Percentiles rank a stretch among this genome's conserved stretches.
Conservation (phyloP, 176 grass and related monocot species). For the Stipa capillata region DNA sequence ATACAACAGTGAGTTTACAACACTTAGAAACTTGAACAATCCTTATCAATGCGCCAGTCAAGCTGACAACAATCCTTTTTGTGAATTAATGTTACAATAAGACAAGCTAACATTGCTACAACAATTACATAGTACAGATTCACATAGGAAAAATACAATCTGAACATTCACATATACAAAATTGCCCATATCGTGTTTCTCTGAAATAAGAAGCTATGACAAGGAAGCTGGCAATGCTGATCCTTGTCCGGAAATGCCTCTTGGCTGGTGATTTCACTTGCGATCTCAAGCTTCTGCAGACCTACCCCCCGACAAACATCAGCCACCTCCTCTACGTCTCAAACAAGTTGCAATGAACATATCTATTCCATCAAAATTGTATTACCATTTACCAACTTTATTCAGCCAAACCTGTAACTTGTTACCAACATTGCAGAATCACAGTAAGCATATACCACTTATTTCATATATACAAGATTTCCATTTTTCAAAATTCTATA, state of each 20-base stretch:
- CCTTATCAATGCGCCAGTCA: no score
- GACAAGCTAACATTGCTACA: no score
- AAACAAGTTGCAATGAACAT: constrained; percentile 58
- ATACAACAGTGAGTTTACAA: no score
- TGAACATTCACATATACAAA: no score
- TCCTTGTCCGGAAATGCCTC: constrained; percentile 71
- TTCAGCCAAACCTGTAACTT: not conserved
- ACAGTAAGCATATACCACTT: not conserved
- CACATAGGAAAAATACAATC: no score
- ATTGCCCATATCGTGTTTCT: no score
- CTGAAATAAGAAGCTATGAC: no score
- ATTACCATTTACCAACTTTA: not conserved
- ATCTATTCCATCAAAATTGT: not conserved
- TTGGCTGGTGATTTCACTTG: constrained; percentile 66
- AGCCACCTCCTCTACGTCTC: constrained; percentile 87
- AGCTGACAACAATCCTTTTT: no score
- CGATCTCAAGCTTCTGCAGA: constrained; percentile 79
- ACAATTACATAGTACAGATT: no score
- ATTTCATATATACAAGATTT: no score
- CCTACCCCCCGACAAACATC: constrained; percentile 74
- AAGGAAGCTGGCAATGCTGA: constrained; percentile 94
- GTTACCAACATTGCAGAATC: not conserved
- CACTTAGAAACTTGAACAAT: no score
- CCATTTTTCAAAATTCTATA: not conserved
- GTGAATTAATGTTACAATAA: no score